Evolutionary conservation across 352 stramenopile genomes (phyloP), one percentile per base, ranked within the genome.

Genomic region (Pseudoperonospora humuli): DNA sequence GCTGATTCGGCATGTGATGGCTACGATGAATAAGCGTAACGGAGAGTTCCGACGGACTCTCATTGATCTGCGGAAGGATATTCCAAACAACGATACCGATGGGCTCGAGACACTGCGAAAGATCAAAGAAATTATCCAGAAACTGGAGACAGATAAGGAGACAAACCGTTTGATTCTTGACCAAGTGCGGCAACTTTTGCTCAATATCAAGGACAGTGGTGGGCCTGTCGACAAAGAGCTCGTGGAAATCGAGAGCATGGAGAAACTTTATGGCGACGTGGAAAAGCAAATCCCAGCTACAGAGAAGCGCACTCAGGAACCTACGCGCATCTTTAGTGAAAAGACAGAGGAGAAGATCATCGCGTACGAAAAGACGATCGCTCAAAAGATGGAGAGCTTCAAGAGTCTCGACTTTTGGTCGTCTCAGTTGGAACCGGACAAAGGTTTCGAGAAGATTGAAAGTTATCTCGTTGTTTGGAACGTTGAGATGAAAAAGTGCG

Each of bases 301-400:
- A 0, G 75, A 93, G 37, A 72, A 88, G 29, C 73, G 77, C 13
- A 69, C 72, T 4, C 75, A 86, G 39, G 76, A 87, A 21, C 81
- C 78, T 11, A 90, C 77, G 8, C 76, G 77, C n/a, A 56, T 87
- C n/a, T 91, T 91, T 39, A 85, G 77, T 13, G 78, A 91, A 33
- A 93, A 97, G 61, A 98, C 90, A 0, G 73, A 97, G 48, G 90
- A 95, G 35, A 92, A 96, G 45, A 93, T 98, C 38, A 57, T 93
- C 26, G 67, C 63, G 9, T 98, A 98, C 58, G 85, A 97, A 50
- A 85, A 86, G 45, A 80, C 76, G 29, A 83, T 98, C 23, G 60
- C 80, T 1, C 74, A 81, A 42, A 92, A 92, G 55, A 65, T 84
- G 38, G n/a, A n/a, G n/a, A n/a, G n/a, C n/a, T 64, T 94, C 40